Evolutionary conservation across 345 rosid genomes (phyloP).

Genomic region (Citrus sp.): DNA sequence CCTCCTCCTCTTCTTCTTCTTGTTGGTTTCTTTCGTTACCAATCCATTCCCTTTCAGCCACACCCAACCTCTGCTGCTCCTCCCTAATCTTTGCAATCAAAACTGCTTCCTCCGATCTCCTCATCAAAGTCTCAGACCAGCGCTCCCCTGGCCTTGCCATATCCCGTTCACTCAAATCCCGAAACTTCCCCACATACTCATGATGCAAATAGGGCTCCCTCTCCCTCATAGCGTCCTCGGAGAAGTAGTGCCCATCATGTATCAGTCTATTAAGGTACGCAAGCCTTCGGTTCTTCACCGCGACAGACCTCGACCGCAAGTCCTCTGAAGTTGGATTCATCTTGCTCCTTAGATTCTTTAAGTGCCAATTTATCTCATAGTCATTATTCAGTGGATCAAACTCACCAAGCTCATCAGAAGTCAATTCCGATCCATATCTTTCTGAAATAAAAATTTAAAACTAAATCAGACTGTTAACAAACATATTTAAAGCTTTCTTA

Average conservation of each 20-base stretch:
- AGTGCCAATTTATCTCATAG: constrained; percentile 83
- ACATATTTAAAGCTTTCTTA: not conserved
- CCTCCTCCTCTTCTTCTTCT: constrained; percentile 47
- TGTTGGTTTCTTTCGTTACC: constrained; percentile 47
- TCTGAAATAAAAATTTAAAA: constrained; percentile 36
- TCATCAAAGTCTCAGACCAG: constrained; percentile 93
- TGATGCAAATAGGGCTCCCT: constrained; percentile 95
- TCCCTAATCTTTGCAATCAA: constrained; percentile 76
- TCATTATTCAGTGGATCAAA: constrained; percentile 61
- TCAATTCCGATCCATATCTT: constrained; percentile 68
- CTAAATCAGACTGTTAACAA: not conserved
- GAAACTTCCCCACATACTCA: constrained; percentile 93
- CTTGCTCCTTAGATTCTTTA: constrained; percentile 65
- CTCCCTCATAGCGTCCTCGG: constrained; percentile 97
- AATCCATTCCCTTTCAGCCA: constrained; percentile 79
- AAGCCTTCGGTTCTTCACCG: constrained; percentile 77
- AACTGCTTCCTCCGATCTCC: constrained; percentile 78
- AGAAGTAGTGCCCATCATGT: constrained; percentile 68
- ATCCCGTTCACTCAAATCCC: constrained; percentile 65
- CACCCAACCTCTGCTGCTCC: constrained; percentile 86
- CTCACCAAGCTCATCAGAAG: constrained; percentile 58
- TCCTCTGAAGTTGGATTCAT: constrained; percentile 65
- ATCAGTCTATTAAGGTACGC: constrained; percentile 72
- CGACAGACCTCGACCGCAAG: constrained; percentile 54
- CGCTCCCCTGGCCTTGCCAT: constrained; percentile 96